A percentile compares a stretch with the other conserved stretches of the same genome.
phyloP scores from a whole-genome alignment of 306 rosid genomes.

The Bauhinia variegata region DNA sequence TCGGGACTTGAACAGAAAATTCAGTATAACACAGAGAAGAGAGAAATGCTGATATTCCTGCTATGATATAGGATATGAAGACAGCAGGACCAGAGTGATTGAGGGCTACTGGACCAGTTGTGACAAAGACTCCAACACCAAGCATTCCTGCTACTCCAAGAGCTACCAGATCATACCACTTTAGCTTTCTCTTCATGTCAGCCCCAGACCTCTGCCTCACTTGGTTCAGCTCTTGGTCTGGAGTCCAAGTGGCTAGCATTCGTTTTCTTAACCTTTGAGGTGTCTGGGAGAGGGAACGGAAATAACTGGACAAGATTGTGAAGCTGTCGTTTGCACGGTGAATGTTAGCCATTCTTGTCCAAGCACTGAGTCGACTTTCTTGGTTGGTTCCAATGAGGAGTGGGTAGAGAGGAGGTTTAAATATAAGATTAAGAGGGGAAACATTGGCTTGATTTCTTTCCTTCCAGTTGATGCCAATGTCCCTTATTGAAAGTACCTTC shows the following conservation, averaged over 20 bases:
- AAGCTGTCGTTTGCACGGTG: constrained; percentile 35
- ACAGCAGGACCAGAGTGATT: constrained; percentile 76
- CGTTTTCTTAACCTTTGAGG: constrained; percentile 79
- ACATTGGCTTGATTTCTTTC: constrained; percentile 25
- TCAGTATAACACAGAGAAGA: constrained; percentile 92
- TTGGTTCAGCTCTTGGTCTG: constrained; percentile 86
- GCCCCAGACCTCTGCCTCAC: constrained; percentile 90
- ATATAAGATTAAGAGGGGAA: constrained; percentile 51
- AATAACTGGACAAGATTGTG: constrained; percentile 55
- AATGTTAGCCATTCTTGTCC: constrained; percentile 43
- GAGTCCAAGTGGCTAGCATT: constrained; percentile 95
- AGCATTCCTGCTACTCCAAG: constrained; percentile 98
- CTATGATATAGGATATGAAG: constrained; percentile 81
- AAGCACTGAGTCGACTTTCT: constrained; percentile 29
- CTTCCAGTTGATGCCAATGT: constrained; percentile 37
- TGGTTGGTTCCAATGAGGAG: constrained; percentile 36
- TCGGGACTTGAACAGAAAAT: constrained; percentile 88
- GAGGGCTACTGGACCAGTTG: constrained; percentile 79
- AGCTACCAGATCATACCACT: constrained; percentile 80
- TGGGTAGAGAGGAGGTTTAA: constrained; percentile 49
- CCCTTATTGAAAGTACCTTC: constrained; percentile 45
- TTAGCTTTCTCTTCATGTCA: constrained; percentile 84
- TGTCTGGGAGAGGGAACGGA: constrained; percentile 75
- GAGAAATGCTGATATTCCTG: constrained; percentile 86
- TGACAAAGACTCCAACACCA: constrained; percentile 91